These are phyloP conservation scores for Bullera alba DNA, from an alignment of 768 basidiomycete species.

Conservation along the genomic window DNA sequence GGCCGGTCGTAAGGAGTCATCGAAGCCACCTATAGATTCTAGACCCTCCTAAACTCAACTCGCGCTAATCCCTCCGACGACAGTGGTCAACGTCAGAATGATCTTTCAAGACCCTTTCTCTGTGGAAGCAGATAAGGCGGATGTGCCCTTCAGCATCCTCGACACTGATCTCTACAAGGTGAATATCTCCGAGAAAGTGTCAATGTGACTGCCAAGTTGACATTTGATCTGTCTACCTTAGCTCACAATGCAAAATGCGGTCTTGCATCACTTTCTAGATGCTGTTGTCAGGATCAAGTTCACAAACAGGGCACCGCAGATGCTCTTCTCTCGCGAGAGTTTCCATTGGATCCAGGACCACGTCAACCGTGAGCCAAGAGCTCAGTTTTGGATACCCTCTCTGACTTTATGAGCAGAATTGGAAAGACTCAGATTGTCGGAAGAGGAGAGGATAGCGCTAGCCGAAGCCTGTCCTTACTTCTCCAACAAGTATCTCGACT, in stretches of 20 bases:
- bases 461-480: conserved; percentile 66
- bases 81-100: too few relatives aligned
- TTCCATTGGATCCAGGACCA: conserved; percentile 57
- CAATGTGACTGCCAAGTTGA: background rate
- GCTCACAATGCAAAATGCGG: conserved; percentile 81
- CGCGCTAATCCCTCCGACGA: too few relatives aligned
- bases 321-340: conserved; percentile 61
- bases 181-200: background rate
- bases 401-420: conserved; percentile 55
- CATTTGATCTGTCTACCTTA: background rate
- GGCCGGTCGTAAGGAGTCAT: too few relatives aligned
- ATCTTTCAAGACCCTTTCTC: conserved; percentile 4
- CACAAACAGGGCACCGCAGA: conserved; percentile 64
- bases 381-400: background rate
- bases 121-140: conserved; percentile 15
- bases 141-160: conserved; percentile 57
- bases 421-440: conserved; percentile 55
- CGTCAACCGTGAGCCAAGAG: conserved; percentile 53
- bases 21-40: too few relatives aligned
- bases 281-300: conserved; percentile 68
- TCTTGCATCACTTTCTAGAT: conserved; percentile 68
- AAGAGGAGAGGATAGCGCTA: conserved; percentile 64
- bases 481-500: conserved; percentile 64
- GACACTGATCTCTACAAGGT: conserved; percentile 97
- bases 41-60: too few relatives aligned